These are phyloP conservation scores for Mycena galopus DNA, from an alignment of 768 basidiomycete genomes.

Conservation along the genomic window DNA sequence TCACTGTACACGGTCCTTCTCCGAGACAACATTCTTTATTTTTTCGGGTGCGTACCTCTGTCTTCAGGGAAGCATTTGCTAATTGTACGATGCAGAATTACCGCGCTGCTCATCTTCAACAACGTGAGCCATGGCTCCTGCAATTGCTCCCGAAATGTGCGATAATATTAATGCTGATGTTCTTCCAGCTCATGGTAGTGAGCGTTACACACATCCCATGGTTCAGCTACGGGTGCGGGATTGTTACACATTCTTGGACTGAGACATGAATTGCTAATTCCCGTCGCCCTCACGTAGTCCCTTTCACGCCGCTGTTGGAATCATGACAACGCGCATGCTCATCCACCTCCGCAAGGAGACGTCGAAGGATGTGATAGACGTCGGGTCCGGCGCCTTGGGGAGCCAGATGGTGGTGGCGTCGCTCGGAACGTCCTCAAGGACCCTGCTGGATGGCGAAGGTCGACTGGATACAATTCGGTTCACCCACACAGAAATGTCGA, in stretches of 20 bases:
- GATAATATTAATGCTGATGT: too few relatives aligned
- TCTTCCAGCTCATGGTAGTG: slow-evolving; percentile 33
- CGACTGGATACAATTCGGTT: background rate
- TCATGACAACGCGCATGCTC: slow-evolving; percentile 60
- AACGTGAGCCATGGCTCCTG: slow-evolving; percentile 50
- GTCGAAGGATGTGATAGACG: background rate
- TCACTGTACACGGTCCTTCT: slow-evolving; percentile 53
- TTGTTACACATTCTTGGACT: background rate
- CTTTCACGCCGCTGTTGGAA: slow-evolving; percentile 61
- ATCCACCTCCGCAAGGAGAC: slow-evolving; percentile 57
- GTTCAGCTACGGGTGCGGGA: slow-evolving; percentile 62
- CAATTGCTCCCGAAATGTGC: background rate
- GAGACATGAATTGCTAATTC: too few relatives aligned
- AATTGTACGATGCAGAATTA: slow-evolving; percentile 45
- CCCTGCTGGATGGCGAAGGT: background rate
- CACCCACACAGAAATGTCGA: background rate
- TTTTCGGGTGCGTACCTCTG: slow-evolving; percentile 50
- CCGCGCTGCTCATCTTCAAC: slow-evolving; percentile 57
- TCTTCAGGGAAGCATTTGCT: background rate
- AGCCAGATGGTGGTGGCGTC: background rate
- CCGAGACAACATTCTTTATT: slow-evolving; percentile 61
- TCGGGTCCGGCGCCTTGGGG: background rate
- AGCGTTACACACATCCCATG: slow-evolving; percentile 61
- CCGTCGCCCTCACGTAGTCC: slow-evolving; percentile 43
- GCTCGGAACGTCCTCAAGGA: background rate